Conservation (phyloP, 1,284 basidiomycete genomes). For the Pyrrhoderma lamaoense region DNA sequence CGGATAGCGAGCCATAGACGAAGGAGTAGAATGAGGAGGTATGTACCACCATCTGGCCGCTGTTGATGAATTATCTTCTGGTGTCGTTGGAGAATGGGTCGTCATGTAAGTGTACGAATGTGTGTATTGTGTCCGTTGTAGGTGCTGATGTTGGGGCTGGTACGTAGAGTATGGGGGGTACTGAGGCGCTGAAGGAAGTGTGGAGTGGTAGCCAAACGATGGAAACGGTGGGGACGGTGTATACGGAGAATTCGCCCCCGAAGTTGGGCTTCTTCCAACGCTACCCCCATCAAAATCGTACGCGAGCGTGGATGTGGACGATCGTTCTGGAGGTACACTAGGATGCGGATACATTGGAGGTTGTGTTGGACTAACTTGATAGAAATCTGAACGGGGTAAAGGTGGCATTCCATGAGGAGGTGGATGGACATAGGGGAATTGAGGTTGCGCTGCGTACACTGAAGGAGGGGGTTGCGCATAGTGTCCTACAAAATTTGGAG, state of each 20-base stretch:
- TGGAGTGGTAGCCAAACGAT: constrained; percentile 33
- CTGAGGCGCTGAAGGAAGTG: constrained; percentile 31
- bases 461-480: constrained; percentile 41
- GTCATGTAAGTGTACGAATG: constrained; percentile 28
- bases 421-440: constrained; percentile 30
- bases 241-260: constrained; percentile 23
- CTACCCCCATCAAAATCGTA: constrained; percentile 7
- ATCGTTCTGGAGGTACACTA: constrained; percentile 6
- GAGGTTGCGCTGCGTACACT: constrained; percentile 32
- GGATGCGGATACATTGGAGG: constrained; percentile 17
- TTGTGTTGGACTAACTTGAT: constrained; percentile 27
- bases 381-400: constrained; percentile 11
- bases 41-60: constrained; percentile 44
- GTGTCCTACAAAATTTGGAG: constrained; percentile 34
- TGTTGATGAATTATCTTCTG: constrained; percentile 24
- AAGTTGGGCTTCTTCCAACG: constrained; percentile 25
- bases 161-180: constrained; percentile 34
- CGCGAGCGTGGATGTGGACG: constrained; percentile 8
- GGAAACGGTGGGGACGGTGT: constrained; percentile 27
- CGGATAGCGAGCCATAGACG: constrained; percentile 28
- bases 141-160: constrained; percentile 28
- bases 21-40: constrained; percentile 24
- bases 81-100: constrained; percentile 18
- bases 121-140: constrained; percentile 28
- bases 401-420: constrained; percentile 29